Evolutionary conservation across 495 filamentous ascomycete species (phyloP), one percentile per base, ranked within the genome.

Genomic region (Neurospora sp.): DNA sequence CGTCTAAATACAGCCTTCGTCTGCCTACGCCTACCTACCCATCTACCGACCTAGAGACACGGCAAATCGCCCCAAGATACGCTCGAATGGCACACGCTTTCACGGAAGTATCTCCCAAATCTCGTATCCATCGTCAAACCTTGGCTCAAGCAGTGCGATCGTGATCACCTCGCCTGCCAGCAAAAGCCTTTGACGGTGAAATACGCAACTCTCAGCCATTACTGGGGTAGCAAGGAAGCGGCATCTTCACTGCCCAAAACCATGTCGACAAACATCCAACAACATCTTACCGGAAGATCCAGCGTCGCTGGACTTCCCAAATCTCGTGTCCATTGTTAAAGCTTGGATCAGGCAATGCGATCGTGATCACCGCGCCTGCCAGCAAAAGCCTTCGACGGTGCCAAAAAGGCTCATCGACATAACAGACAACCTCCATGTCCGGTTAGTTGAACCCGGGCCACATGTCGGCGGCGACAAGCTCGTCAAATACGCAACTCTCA

Each of bases 141-240:
- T 22, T 68, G 71, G 71, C 48, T 72, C 18, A 11, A 39, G 18
- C 44, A 72, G 48, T 72, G 71, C 46, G 71, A 72, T 31, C 9
- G 22, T 35, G 22, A 39, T 16, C 71, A 72, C 35, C n/a, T 35
- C 1, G 48, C 44, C 16, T 72, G 71, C 61, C 46, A 68, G 39
- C 16, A 37, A 20, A 27, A 31, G 2, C 4, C 48, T 6, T 11
- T n/a, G 5, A 11, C 20, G 8, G 9, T 72, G 10, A 72, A 68
- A 31, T 72, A 72, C 39, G 71, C 46, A 11, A 72, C 71, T 12
- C 44, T 72, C 35, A 40, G 71, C 38, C 71, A 72, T 39, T 72
- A 16, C 20, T 72, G 71, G 71, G 71, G 71, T 27, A 39, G 20
- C 46, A 31, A 20, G 9, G 44, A 48, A 48, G 44, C n/a, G 9